Evolutionary conservation across 2,329 filamentous ascomycete species (phyloP).

Genomic region (Coniochaeta prunicola): DNA sequence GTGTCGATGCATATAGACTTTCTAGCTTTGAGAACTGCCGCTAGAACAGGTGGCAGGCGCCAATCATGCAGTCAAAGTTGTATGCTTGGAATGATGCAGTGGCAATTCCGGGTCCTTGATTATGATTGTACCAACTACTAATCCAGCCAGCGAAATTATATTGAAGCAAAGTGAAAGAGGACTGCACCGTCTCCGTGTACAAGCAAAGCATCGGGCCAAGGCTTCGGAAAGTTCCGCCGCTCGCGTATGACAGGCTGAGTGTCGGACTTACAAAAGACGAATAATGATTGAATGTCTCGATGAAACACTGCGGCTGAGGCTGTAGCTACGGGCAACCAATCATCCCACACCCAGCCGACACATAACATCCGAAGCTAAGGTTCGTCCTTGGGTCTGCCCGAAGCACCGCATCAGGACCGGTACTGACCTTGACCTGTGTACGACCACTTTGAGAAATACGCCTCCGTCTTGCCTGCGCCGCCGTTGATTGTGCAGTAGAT

Average conservation of each 20-base stretch:
- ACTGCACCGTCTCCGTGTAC: neutral
- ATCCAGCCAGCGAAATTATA: neutral
- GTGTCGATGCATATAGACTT: neutral
- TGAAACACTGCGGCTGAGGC: conserved; percentile 1
- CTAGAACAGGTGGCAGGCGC: neutral
- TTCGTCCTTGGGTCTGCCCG: neutral
- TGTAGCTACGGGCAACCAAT: neutral
- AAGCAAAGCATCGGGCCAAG: neutral
- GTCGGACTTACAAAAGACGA: neutral
- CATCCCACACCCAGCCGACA: neutral
- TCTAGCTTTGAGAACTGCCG: neutral
- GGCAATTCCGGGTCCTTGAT: no score
- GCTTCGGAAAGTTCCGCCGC: neutral
- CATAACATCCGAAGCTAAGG: neutral
- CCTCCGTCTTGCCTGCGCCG: conserved; percentile 28
- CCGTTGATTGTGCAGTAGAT: conserved; percentile 47
- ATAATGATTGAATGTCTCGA: neutral
- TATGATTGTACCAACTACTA: neutral
- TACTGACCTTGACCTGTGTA: conserved; percentile 32
- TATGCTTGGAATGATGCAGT: no score
- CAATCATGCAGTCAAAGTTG: no score
- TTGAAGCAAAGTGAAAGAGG: neutral
- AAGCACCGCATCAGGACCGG: conserved; percentile 16
- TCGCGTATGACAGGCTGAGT: neutral
- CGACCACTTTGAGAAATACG: conserved; percentile 40